Evolutionary conservation across 768 basidiomycete genomes (phyloP).

Genomic region (Rubroboletus pulcherrimus): DNA sequence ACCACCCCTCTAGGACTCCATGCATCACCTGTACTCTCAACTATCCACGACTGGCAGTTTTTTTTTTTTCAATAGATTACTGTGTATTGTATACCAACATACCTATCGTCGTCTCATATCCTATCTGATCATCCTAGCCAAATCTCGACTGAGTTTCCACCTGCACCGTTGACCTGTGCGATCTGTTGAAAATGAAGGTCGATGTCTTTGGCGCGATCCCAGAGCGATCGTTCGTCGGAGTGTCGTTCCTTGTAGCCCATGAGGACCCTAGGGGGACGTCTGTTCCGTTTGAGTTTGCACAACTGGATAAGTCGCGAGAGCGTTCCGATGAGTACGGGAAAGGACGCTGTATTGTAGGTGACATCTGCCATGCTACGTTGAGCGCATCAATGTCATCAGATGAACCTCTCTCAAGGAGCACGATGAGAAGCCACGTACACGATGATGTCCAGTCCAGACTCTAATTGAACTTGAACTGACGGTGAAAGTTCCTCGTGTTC

Average conservation of each 20-base stretch:
- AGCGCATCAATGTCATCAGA: not conserved
- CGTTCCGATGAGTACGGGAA: slow-evolving; percentile 72
- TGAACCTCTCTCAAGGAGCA: not conserved
- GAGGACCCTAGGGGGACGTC: slow-evolving; percentile 48
- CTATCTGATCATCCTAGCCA: slow-evolving; percentile 47
- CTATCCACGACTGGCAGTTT: not conserved
- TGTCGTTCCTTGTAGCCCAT: slow-evolving; percentile 90
- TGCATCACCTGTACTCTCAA: not conserved
- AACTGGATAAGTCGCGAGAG: slow-evolving; percentile 45
- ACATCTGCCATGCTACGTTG: slow-evolving; percentile 83
- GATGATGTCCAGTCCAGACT: slow-evolving; percentile 54
- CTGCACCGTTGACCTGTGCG: slow-evolving; percentile 53
- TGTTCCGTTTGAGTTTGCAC: slow-evolving; percentile 3
- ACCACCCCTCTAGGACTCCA: slow-evolving; percentile 57
- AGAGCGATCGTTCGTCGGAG: slow-evolving; percentile 66
- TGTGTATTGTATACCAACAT: slow-evolving; percentile 12
- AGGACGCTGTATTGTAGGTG: slow-evolving; percentile 85
- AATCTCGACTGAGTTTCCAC: slow-evolving; percentile 64
- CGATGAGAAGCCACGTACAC: slow-evolving; percentile 46
- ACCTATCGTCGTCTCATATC: not conserved
- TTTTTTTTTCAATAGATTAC: not conserved
- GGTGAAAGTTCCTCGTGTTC: slow-evolving; percentile 55
- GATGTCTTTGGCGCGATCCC: slow-evolving; percentile 52
- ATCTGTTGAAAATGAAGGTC: slow-evolving; percentile 57
- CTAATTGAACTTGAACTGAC: slow-evolving; percentile 37